Evolutionary conservation across 805 yeast genomes (phyloP), one percentile per base, ranked within the genome.

Genomic region (Teunomyces tritomae): DNA sequence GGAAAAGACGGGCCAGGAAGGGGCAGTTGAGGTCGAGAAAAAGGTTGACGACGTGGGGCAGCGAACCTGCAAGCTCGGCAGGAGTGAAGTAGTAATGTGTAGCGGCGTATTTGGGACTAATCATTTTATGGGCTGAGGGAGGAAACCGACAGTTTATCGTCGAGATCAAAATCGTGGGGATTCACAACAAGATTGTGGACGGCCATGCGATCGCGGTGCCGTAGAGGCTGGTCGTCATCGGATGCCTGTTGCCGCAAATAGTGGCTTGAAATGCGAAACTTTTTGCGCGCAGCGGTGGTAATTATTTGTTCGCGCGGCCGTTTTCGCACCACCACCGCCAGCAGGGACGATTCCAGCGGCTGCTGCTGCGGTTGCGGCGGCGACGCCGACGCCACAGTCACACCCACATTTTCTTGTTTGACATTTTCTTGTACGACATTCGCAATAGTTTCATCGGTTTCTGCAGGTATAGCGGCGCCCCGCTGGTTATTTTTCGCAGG

Each of bases 1-100:
- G 65, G 71, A 77, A 89, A 43, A 87, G 55, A 62, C 83, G 87
- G 34, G 76, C 84, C 50, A 85, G 78, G 66, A 78, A 89, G 1
- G 86, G 91, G 64, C 96, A 89, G 50, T 83, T 81, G 72, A 85
- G 87, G 65, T 87, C 96, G 42, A 87, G 61, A 61, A 77, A 87
- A 29, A 87, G 54, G 55, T 86, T 88, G 48, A 88, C 75, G 2
- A 63, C 76, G 62, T 64, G 78, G 50, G 72, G 73, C 11, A 62
- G 57, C 8, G 49, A 44, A 8, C 34, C 33, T 3, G 59, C 49
- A 37, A 63, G 48, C 16, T 59, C 49, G 17, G 54, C 52, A 27
- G 57, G 50, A 8, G 61, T 24, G 48, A 60, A 54, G 49, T 52
- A 71, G 51, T 63, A 66, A 53, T 73, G 76, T 16, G 76, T 63